Evolutionary conservation across 23 red algal genomes (phyloP).

Genomic region (Porphyridium purpureum): DNA sequence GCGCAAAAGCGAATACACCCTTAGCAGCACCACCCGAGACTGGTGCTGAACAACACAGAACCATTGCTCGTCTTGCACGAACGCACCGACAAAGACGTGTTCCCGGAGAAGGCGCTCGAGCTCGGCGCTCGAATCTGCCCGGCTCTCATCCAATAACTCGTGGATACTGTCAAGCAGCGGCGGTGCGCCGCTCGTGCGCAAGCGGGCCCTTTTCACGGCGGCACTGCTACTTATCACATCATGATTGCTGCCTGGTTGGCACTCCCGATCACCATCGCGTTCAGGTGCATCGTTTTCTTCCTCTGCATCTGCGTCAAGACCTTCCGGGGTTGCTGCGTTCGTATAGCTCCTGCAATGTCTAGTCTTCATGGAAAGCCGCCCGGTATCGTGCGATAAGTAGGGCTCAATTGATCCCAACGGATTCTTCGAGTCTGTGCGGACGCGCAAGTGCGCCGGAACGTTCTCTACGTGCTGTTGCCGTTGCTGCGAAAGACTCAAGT

Average conservation of each 20-base stretch:
- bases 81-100: slow-evolving; percentile 65
- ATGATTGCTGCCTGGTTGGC: slow-evolving; percentile 5
- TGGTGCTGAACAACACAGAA: slow-evolving; percentile 67
- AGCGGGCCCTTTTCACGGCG: slow-evolving; percentile 6
- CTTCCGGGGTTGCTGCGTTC: not conserved
- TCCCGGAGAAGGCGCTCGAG: slow-evolving; percentile 34
- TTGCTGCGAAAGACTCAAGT: not conserved
- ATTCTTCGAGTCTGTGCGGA: not conserved
- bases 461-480: not conserved
- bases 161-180: slow-evolving; percentile 33
- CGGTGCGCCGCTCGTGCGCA: slow-evolving; percentile 20
- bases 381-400: not conserved
- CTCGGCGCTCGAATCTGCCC: slow-evolving; percentile 20
- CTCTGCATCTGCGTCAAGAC: slow-evolving; percentile 16
- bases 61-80: slow-evolving; percentile 7
- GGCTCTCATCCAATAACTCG: slow-evolving; percentile 9
- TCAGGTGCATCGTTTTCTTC: slow-evolving; percentile 24
- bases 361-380: not conserved
- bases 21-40: slow-evolving; percentile 36
- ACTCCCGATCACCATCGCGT: slow-evolving; percentile 13
- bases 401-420: not conserved
- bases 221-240: slow-evolving; percentile 3
- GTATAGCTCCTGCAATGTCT: too few relatives aligned
- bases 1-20: not conserved
- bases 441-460: not conserved